These are phyloP conservation scores for Rhodotorula toruloides DNA, from an alignment of 768 basidiomycete genomes.

Conservation along the genomic window DNA sequence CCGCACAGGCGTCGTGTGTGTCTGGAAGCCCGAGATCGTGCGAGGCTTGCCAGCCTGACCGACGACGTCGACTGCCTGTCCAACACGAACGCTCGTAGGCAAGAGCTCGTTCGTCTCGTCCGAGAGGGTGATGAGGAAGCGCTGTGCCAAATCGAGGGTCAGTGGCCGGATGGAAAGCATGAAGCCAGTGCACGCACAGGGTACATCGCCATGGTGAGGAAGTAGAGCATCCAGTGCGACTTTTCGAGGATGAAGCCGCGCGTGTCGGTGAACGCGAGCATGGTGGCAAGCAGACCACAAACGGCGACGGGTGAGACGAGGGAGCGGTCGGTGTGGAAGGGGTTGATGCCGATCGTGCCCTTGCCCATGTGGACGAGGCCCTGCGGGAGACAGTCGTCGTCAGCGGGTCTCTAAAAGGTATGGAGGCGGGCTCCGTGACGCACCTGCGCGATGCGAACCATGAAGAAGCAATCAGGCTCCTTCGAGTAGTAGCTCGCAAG, in stretches of 20 bases:
- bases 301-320: slow-evolving; percentile 85
- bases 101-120: slow-evolving; percentile 72
- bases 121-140: slow-evolving; percentile 94
- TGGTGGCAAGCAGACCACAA: slow-evolving; percentile 77
- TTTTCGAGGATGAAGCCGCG: slow-evolving; percentile 88
- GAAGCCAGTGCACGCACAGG: slow-evolving; percentile 50
- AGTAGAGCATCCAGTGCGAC: slow-evolving; percentile 98
- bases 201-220: slow-evolving; percentile 93
- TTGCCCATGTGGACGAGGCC: slow-evolving; percentile 99
- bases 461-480: slow-evolving; percentile 92
- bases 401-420: background rate
- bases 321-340: slow-evolving; percentile 87
- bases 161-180: background rate
- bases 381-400: slow-evolving; percentile 48
- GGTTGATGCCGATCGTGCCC: slow-evolving; percentile 92
- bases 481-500: slow-evolving; percentile 97
- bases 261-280: slow-evolving; percentile 89
- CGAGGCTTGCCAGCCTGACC: slow-evolving; percentile 96
- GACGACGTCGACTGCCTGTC: slow-evolving; percentile 92
- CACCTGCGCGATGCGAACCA: slow-evolving; percentile 75
- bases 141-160: slow-evolving; percentile 39
- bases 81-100: slow-evolving; percentile 90
- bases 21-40: slow-evolving; percentile 97
- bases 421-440: slow-evolving; percentile 2
- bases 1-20: slow-evolving; percentile 92